Conservation (phyloP, 441 rosid genomes). For the Hura crepitans region DNA sequence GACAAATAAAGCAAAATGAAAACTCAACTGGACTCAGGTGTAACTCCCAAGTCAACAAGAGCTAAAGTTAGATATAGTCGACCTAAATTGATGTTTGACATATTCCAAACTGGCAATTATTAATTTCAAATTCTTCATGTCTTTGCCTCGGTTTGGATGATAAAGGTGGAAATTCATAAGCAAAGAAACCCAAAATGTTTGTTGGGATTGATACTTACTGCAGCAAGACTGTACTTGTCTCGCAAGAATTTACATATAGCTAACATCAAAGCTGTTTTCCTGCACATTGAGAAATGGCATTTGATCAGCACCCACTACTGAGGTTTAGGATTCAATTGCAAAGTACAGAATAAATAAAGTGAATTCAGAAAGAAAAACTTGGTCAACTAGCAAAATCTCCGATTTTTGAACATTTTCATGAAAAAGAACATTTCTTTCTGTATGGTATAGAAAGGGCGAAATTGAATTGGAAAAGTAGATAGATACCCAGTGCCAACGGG, state of each 20-base stretch:
- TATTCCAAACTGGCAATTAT: neutral
- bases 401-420: no score
- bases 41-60: neutral
- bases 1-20: conserved; percentile 3
- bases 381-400: neutral
- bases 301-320: conserved; percentile 21
- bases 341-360: neutral
- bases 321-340: conserved; percentile 3
- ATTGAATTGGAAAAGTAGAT: neutral
- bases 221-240: conserved; percentile 94
- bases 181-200: neutral
- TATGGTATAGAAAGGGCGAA: neutral
- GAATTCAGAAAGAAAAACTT: neutral
- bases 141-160: neutral
- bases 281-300: conserved; percentile 27
- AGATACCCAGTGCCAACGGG: conserved; percentile 96
- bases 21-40: neutral
- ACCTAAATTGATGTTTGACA: neutral
- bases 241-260: conserved; percentile 69
- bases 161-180: neutral
- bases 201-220: conserved; percentile 46
- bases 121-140: conserved; percentile 4
- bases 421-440: neutral
- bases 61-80: neutral
- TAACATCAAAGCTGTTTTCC: conserved; percentile 94